phyloP scores from a whole-genome alignment of 495 filamentous ascomycete species.

The Aspergillus sclerotioniger region DNA sequence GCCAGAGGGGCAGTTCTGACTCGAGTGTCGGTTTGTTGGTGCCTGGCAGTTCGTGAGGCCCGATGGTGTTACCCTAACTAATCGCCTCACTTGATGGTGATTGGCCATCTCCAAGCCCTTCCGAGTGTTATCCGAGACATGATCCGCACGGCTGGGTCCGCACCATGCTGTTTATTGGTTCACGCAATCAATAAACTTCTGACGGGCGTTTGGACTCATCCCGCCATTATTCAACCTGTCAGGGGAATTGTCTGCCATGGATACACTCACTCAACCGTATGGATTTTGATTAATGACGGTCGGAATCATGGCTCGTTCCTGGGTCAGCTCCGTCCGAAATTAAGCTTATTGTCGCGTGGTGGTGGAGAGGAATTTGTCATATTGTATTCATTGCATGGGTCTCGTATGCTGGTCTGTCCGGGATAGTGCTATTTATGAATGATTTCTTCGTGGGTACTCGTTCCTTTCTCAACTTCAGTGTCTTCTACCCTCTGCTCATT shows the following conservation, averaged over 20 bases:
- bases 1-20: no score
- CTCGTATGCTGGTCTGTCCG: neutral
- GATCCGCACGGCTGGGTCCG: neutral
- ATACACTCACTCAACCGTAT: neutral
- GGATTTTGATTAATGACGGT: neutral
- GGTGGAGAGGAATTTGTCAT: neutral
- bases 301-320: neutral
- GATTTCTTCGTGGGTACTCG: neutral
- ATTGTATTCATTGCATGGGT: neutral
- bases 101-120: neutral
- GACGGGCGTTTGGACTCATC: neutral
- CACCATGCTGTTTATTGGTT: neutral
- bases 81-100: no score
- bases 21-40: no score
- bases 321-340: neutral
- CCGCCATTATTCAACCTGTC: neutral
- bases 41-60: no score
- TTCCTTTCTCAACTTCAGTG: neutral
- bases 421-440: neutral
- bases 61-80: no score
- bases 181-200: neutral
- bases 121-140: neutral
- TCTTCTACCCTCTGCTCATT: neutral
- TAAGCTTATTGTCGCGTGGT: conserved; percentile 1
- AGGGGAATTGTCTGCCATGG: neutral